Percentiles rank a stretch among this genome's conserved stretches.
These are phyloP conservation scores for Psilocybe mexicana DNA, from an alignment of 1,284 basidiomycete genomes.

Conservation along the genomic window DNA sequence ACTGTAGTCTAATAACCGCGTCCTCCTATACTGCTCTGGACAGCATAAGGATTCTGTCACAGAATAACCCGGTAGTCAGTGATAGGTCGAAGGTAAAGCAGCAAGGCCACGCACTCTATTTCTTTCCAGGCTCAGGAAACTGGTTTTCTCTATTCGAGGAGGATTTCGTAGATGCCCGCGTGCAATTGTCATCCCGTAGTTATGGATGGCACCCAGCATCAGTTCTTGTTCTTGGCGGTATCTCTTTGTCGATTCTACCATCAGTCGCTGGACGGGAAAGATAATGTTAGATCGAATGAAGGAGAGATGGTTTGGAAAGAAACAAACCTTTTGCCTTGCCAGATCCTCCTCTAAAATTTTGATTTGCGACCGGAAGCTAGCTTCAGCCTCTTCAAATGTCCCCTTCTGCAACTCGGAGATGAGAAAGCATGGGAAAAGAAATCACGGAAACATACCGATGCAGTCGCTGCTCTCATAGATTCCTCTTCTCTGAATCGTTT, in stretches of 20 bases:
- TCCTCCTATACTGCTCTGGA: slow-evolving; percentile 24
- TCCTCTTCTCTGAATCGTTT: slow-evolving; percentile 82
- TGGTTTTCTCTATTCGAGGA: slow-evolving; percentile 33
- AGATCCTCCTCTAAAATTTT: slow-evolving; percentile 73
- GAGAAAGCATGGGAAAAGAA: not conserved
- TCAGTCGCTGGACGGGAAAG: slow-evolving; percentile 42
- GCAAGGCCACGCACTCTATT: slow-evolving; percentile 30
- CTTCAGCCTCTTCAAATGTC: slow-evolving; percentile 71
- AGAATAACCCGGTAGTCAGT: not conserved
- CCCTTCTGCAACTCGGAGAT: slow-evolving; percentile 36
- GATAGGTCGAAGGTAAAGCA: not conserved
- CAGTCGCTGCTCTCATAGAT: slow-evolving; percentile 43
- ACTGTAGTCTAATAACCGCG: slow-evolving; percentile 11
- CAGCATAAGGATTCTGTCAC: slow-evolving; percentile 21
- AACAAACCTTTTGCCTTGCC: slow-evolving; percentile 55
- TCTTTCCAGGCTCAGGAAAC: slow-evolving; percentile 37
- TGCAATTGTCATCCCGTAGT: slow-evolving; percentile 62
- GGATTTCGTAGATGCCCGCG: slow-evolving; percentile 48
- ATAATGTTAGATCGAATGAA: slow-evolving; percentile 13
- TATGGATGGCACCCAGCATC: slow-evolving; percentile 77
- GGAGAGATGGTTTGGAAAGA: not conserved
- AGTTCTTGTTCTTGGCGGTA: slow-evolving; percentile 79
- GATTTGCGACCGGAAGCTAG: slow-evolving; percentile 69
- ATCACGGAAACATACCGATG: slow-evolving; percentile 30
- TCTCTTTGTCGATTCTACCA: slow-evolving; percentile 55